Evolutionary conservation across 345 rosid species (phyloP).

Genomic region (Hypericum androsaemum): DNA sequence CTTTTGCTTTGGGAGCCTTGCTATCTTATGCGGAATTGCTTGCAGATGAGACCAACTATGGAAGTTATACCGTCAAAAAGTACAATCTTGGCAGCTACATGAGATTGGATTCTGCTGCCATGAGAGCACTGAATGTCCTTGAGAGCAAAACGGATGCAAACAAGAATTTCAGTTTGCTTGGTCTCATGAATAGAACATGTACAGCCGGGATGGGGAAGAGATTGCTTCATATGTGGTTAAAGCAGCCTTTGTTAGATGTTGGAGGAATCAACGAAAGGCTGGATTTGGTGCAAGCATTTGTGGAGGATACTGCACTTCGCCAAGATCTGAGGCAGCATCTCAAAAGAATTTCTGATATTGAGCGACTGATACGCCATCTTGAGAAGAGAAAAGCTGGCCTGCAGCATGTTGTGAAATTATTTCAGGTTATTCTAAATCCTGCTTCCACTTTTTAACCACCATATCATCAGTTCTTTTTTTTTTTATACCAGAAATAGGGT

Average conservation of each 20-base stretch:
- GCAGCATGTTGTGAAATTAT: slow-evolving; percentile 84
- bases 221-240: slow-evolving; percentile 89
- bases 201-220: slow-evolving; percentile 98
- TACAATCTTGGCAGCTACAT: slow-evolving; percentile 65
- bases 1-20: slow-evolving; percentile 78
- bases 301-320: slow-evolving; percentile 78
- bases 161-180: slow-evolving; percentile 88
- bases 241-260: slow-evolving; percentile 81
- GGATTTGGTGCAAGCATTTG: slow-evolving; percentile 87
- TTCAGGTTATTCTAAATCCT: slow-evolving; percentile 46
- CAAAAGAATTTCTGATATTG: slow-evolving; percentile 77
- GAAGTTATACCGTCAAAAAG: slow-evolving; percentile 49
- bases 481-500: background rate
- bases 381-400: slow-evolving; percentile 65
- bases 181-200: slow-evolving; percentile 97
- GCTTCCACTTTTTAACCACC: background rate
- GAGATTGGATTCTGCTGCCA: slow-evolving; percentile 90
- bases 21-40: slow-evolving; percentile 77
- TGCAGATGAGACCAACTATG: slow-evolving; percentile 74
- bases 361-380: slow-evolving; percentile 55
- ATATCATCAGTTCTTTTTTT: background rate
- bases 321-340: slow-evolving; percentile 93
- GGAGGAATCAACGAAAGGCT: slow-evolving; percentile 62
- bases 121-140: slow-evolving; percentile 90
- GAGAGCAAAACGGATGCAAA: slow-evolving; percentile 94